Evolutionary conservation across 495 filamentous ascomycete species (phyloP), one percentile per base, ranked within the genome.

Genomic region (Cetradonia linearis): DNA sequence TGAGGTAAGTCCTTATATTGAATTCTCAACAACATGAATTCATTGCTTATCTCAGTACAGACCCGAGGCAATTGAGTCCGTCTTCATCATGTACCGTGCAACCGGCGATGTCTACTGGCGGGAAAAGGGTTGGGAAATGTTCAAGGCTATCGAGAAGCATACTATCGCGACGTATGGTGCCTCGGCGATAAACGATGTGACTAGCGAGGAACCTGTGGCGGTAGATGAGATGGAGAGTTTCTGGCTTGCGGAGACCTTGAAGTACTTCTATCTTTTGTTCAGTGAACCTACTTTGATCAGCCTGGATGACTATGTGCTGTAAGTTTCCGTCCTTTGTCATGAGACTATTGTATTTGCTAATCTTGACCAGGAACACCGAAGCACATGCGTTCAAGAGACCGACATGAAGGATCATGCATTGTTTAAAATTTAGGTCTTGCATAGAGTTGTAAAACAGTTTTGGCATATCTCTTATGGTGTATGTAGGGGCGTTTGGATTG

Each of bases 71-170:
- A 95, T 96, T 64, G 91, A 96, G 70, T 94, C 88, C 2, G 89
- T 96, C 16, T 96, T 89, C 79, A 91, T 94, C 76, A 89, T 95
- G 86, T 95, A 87, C 76, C 87, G 91, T 67, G 84, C 93, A 63
- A 95, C 90, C 0, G 91, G 89, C 56, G 87, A 93, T 58, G 70
- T 78, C 0, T 70, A 73, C 50, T 96, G 89, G 89, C 88, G 89
- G 58, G 82, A 87, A 59, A 87, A 87, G 65, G 91, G 90, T 23
- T 96, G 91, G 91, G 79, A 82, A 54, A 96, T 96, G 91, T 95
- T 91, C 69, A 72, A 85, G 67, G 79, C 89, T 10, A 79, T 95
- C 63, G 73, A 83, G 33, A 77, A 77, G 59, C 71, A 83, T 61
- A 92, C 89, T 14, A 74, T 71, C 14, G 84, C 87, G 5, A 77